Evolutionary conservation across 495 filamentous ascomycete genomes (phyloP), one percentile per base, ranked within the genome.

Genomic region (Aspergillus funiculosus): DNA sequence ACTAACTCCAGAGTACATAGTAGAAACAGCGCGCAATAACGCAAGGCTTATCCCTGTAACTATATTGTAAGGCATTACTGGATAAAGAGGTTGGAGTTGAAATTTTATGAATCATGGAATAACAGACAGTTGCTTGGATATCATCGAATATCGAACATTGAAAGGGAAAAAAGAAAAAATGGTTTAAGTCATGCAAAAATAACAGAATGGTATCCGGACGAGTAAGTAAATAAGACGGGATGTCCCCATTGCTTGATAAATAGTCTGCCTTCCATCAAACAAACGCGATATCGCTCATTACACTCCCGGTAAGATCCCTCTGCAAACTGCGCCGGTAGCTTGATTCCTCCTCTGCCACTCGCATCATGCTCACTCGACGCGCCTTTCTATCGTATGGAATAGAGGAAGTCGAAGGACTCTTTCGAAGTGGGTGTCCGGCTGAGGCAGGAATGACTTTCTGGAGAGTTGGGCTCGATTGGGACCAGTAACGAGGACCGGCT

Each of bases 321-420:
- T 36, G 44, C 3, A 54, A 19, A 5, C 35, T 32, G 9, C 37
- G 18, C 13, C 29, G 38, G 9, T 46, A 27, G 27, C 28, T 45
- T 25, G 46, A 29, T 2, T 50, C 48, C 4, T 20, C 31, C 29
- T 39, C 50, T 7, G 22, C 37, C 19, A 34, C 18, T 32, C 34
- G 46, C 25, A 48, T 47, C 29, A 50, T 28, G 36, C 48, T 54
- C 37, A 46, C 28, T 29, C 46, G 46, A 1, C 39, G 46, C 5
- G 21, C n/a, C 18, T 38, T 46, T 19, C 28, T 17, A 19, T 55
- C 51, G 9, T 44, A 36, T 18, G 39, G 40, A 14, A 54, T 46
- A 3, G 54, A 54, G 1, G 46, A 52, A 1, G 34, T 25, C 11
- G 56, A 58, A 11, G 56, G 52, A 29, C 46, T 58, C 29, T 50